Evolutionary conservation across 1,284 basidiomycete species (phyloP).

Genomic region (Ceratobasidium sp.): DNA sequence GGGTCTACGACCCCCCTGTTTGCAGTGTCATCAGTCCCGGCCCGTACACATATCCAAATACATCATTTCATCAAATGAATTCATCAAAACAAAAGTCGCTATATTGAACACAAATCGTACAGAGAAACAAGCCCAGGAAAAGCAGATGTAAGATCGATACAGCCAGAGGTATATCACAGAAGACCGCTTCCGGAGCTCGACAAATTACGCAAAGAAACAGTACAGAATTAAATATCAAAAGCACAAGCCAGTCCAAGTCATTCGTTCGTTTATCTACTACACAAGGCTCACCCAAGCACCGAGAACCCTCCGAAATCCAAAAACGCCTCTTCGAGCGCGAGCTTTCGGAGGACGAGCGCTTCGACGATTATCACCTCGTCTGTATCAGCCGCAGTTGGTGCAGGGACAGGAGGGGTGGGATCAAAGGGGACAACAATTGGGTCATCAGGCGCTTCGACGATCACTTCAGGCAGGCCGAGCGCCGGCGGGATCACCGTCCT

Average conservation of each 20-base stretch:
- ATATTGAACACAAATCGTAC: not conserved
- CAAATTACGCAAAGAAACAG: not conserved
- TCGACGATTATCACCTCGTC: constrained; percentile 70
- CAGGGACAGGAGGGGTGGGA: not conserved
- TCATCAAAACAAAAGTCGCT: not conserved
- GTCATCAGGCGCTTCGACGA: not conserved
- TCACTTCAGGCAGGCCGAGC: not conserved
- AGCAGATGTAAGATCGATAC: constrained; percentile 39
- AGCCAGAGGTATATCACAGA: not conserved
- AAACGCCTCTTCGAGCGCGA: constrained; percentile 77
- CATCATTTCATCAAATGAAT: not conserved
- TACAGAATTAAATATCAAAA: not conserved
- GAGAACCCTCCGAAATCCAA: constrained; percentile 76
- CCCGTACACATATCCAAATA: not conserved
- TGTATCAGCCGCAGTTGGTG: not conserved
- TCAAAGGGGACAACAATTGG: constrained; percentile 6
- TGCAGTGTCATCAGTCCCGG: no score
- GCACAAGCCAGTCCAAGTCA: not conserved
- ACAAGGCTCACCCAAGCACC: constrained; percentile 27
- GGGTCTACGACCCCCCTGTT: no score
- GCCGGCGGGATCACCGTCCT: not conserved
- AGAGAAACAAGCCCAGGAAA: not conserved
- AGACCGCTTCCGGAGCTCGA: not conserved
- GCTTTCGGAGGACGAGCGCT: constrained; percentile 78
- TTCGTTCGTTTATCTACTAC: not conserved